These are phyloP conservation scores for Pistacia atlantica DNA, from an alignment of 345 rosid species.

Conservation along the genomic window DNA sequence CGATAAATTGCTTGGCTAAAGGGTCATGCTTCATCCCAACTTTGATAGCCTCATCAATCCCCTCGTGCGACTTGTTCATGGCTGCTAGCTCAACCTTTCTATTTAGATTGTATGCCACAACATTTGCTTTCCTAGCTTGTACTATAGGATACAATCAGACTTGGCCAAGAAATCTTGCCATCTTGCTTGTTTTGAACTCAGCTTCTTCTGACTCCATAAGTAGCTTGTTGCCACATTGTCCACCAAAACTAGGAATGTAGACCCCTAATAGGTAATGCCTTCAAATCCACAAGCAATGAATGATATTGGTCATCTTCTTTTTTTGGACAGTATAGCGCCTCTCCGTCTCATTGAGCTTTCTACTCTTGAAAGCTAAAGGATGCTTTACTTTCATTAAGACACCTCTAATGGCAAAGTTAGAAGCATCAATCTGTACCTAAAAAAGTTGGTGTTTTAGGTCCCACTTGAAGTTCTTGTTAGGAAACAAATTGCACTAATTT, in stretches of 20 bases:
- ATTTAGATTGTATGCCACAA: too few species aligned
- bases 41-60: fast-evolving
- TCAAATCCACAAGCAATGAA: too few species aligned
- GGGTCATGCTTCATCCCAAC: not conserved
- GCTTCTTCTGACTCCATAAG: too few species aligned
- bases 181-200: too few species aligned
- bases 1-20: fast-evolving
- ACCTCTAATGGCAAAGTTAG: not conserved
- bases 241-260: too few species aligned
- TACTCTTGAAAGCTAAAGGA: not conserved
- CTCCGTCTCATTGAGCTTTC: not conserved
- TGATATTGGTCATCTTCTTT: too few species aligned
- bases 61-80: not conserved
- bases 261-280: too few species aligned
- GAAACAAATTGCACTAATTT: conserved; percentile 54
- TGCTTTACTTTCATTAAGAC: not conserved
- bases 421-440: not conserved
- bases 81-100: not conserved
- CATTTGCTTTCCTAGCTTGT: too few species aligned
- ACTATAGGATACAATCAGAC: too few species aligned
- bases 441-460: conserved; percentile 34
- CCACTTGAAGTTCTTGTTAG: conserved; percentile 73
- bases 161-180: too few species aligned
- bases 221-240: too few species aligned
- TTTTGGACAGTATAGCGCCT: too few species aligned